These are phyloP conservation scores for Arxiozyma slooffiae DNA, from an alignment of 1,139 yeast genomes.

Conservation along the genomic window DNA sequence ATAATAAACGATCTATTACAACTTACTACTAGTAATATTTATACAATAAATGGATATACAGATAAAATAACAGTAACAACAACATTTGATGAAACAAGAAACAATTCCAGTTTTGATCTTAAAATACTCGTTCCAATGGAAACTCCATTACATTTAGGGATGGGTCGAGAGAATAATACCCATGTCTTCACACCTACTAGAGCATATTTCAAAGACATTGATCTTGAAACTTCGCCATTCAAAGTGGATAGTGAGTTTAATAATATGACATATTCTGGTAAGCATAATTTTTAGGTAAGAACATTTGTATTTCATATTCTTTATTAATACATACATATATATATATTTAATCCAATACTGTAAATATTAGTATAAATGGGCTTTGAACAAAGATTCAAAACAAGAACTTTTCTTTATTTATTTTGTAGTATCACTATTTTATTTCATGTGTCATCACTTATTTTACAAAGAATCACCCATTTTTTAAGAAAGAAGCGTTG, in stretches of 20 bases:
- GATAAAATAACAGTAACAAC: background rate
- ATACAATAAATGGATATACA: background rate
- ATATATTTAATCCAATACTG: background rate
- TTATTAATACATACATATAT: background rate
- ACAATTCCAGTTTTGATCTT: background rate
- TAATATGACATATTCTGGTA: background rate
- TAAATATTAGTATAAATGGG: background rate
- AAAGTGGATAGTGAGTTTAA: background rate
- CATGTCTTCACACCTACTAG: constrained; percentile 7
- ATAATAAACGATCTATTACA: background rate
- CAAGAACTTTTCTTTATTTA: background rate
- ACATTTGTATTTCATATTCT: background rate
- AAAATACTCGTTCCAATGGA: background rate
- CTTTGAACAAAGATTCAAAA: background rate
- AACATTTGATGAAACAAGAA: background rate
- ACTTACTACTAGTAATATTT: background rate
- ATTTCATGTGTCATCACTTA: background rate
- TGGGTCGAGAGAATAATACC: background rate
- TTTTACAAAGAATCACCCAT: no score
- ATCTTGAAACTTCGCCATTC: constrained; percentile 1
- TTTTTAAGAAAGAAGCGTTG: no score
- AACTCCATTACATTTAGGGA: background rate
- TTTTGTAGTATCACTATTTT: no score
- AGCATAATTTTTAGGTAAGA: background rate
- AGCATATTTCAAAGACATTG: constrained; percentile 7